Evolutionary conservation across 1,139 yeast species (phyloP).

Genomic region (Scheffersomyces quercinus): DNA sequence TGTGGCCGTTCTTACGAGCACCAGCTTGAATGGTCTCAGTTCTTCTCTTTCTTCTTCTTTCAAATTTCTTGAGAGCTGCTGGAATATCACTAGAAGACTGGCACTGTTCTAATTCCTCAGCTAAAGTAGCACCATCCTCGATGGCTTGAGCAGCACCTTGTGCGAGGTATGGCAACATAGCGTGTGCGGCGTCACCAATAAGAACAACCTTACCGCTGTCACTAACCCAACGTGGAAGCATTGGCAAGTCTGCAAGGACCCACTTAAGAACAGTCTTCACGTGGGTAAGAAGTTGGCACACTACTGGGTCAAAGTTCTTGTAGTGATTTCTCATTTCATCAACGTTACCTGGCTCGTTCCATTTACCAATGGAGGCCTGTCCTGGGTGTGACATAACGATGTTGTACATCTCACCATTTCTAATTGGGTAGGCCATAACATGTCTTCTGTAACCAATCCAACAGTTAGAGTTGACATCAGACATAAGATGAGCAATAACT

Average conservation of each 20-base stretch:
- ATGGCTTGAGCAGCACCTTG: constrained; percentile 45
- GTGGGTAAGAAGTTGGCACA: constrained; percentile 10
- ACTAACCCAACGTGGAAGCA: constrained; percentile 1
- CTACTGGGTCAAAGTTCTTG: constrained; percentile 11
- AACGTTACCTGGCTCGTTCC: constrained; percentile 11
- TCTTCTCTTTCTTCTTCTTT: constrained; percentile 1
- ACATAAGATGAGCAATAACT: constrained; percentile 10
- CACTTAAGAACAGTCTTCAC: constrained; percentile 10
- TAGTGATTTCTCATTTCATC: constrained; percentile 12
- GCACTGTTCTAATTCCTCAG: constrained; percentile 12
- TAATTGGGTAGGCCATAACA: constrained; percentile 12
- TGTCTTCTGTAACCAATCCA: constrained; percentile 14
- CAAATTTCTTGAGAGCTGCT: neutral
- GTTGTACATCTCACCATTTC: constrained; percentile 15
- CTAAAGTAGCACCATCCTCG: constrained; percentile 28
- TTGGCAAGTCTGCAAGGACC: constrained; percentile 12
- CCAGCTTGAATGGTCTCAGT: neutral
- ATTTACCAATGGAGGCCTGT: constrained; percentile 11
- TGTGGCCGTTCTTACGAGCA: constrained; percentile 1
- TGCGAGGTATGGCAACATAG: constrained; percentile 41
- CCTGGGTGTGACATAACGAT: constrained; percentile 16
- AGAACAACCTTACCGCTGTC: constrained; percentile 11
- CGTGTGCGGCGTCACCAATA: constrained; percentile 31
- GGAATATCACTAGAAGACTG: constrained; percentile 13
- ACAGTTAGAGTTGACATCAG: constrained; percentile 11